Conservation (phyloP, 2,329 filamentous ascomycete species). For the Ceratocystis harringtonii region DNA sequence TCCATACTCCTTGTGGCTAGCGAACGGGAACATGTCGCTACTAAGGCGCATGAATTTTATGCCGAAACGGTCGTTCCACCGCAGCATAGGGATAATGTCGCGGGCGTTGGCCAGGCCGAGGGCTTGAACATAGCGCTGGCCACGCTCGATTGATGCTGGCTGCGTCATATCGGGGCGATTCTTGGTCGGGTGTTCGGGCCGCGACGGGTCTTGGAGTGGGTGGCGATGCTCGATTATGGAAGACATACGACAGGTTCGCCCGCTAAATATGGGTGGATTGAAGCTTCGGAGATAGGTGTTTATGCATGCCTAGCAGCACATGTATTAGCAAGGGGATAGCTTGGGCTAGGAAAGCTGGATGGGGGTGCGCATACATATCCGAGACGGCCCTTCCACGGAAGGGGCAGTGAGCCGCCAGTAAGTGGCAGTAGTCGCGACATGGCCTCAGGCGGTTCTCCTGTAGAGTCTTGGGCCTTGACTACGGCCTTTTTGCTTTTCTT, state of each 20-base stretch:
- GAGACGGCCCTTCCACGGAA: constrained; percentile 16
- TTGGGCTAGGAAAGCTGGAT: not conserved
- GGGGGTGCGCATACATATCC: constrained; percentile 13
- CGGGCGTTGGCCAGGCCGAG: constrained; percentile 68
- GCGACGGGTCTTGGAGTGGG: constrained; percentile 57
- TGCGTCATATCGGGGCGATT: constrained; percentile 68
- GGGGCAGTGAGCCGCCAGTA: constrained; percentile 12
- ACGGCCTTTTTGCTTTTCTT: not conserved
- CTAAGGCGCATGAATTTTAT: constrained; percentile 88
- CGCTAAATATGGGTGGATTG: constrained; percentile 76
- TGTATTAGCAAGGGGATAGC: not conserved
- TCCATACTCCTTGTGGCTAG: constrained; percentile 72
- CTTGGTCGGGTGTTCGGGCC: constrained; percentile 68
- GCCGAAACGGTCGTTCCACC: constrained; percentile 82
- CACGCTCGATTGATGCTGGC: constrained; percentile 49
- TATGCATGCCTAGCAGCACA: constrained; percentile 51
- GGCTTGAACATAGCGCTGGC: constrained; percentile 57
- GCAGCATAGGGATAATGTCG: constrained; percentile 72
- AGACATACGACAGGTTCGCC: constrained; percentile 76
- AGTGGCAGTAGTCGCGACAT: constrained; percentile 13
- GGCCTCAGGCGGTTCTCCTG: not conserved
- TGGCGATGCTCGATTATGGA: constrained; percentile 83
- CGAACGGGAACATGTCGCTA: constrained; percentile 95
- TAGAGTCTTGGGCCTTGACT: constrained; percentile 2
- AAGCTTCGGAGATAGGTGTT: constrained; percentile 79